phyloP scores from a whole-genome alignment of 495 filamentous ascomycete species.

The Tuber microsphaerosporum region DNA sequence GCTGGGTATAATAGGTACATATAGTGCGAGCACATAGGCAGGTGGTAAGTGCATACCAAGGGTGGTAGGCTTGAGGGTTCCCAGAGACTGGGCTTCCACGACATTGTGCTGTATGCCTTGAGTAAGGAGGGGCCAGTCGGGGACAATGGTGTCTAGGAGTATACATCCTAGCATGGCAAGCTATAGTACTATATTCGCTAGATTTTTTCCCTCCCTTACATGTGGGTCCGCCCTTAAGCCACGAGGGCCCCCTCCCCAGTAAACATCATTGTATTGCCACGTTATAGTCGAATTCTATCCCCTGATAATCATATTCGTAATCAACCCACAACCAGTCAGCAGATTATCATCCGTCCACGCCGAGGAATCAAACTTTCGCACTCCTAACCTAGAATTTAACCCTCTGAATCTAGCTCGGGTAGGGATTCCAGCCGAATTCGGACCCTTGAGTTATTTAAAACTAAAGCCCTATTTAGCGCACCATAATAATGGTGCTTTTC shows the following conservation, averaged over 20 bases:
- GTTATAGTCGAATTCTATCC: background rate
- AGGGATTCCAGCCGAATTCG: background rate
- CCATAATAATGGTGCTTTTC: background rate
- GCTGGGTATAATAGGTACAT: background rate
- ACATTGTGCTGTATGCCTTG: background rate
- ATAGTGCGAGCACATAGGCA: background rate
- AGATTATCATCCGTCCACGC: background rate
- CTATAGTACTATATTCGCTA: background rate
- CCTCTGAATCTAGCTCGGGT: background rate
- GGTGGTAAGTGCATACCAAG: background rate
- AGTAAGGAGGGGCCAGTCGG: background rate
- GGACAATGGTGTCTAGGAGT: background rate
- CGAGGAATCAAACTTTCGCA: background rate
- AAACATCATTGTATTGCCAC: background rate
- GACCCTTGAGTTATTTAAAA: background rate
- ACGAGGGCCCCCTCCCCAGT: background rate
- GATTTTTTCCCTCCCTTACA: background rate
- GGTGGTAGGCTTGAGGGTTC: background rate
- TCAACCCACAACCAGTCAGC: background rate
- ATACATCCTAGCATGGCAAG: background rate
- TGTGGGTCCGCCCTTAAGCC: background rate
- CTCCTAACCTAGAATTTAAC: background rate
- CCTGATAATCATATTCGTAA: background rate
- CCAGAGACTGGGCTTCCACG: background rate
- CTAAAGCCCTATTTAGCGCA: background rate